Evolutionary conservation across 345 rosid genomes (phyloP), one percentile per base, ranked within the genome.

Genomic region (Sisymbrium irio): DNA sequence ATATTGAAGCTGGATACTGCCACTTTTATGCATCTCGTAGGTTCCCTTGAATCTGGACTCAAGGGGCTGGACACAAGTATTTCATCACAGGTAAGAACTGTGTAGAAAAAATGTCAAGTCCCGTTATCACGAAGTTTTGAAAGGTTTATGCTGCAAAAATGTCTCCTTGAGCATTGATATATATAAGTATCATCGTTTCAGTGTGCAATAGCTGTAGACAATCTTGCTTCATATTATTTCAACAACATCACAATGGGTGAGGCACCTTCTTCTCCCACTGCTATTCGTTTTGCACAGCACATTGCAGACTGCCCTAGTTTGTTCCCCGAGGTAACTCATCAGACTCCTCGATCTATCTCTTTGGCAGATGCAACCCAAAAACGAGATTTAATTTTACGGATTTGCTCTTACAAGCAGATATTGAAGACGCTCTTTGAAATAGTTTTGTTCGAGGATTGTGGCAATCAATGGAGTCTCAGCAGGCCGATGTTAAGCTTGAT

Each of bases 401-500:
- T 46, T 30, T 67, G 58, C 25, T 85, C 67, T n/a, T 55, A 19
- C 62, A 57, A 79, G 54, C 85, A 95, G 99, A 89, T 94, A 79
- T 68, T 94, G 84, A 94, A 91, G 87, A 87, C 97, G 9, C 82
- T 94, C 55, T 91, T 94, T 67, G 98, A 94, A 83, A 89, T 94
- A 57, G 97, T 94, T 65, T 78, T 94, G 53, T 94, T 91, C 56
- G 98, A 94, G 83, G 98, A 94, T 60, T 91, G 97, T 80, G 89
- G 95, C 72, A 94, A 89, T 69, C 97, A 91, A 54, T 94, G 98
- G 98, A 94, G 98, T 82, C 96, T 94, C 62, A 94, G 98, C 85
- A 88, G 98, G 68, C 98, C 98, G 25, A 91, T 94, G 95, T 80
- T 94, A 78, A 89, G 97, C 82, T 83, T 94, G 81, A 87, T 90